Evolutionary conservation across 2,329 filamentous ascomycete genomes (phyloP).

Genomic region (Colletotrichum musae): DNA sequence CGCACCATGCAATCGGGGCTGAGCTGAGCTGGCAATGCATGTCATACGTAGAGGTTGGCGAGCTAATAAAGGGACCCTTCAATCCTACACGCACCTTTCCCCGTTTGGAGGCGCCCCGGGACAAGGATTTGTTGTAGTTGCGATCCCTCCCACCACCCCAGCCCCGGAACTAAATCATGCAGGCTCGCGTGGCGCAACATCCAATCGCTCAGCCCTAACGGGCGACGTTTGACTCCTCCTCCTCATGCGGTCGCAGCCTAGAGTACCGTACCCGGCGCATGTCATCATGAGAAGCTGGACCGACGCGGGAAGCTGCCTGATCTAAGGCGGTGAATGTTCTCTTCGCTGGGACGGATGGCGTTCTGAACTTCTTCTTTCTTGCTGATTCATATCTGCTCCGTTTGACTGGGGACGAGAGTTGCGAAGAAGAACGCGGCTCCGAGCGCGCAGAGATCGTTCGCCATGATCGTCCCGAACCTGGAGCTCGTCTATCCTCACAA

Average conservation of each 20-base stretch:
- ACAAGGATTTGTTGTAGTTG: neutral
- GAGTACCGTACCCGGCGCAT: neutral
- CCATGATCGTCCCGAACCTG: constrained; percentile 37
- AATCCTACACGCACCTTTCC: neutral
- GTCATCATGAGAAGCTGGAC: constrained; percentile 11
- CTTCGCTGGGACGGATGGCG: neutral
- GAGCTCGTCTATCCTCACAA: constrained; percentile 37
- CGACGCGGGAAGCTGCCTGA: constrained; percentile 12
- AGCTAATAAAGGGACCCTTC: neutral
- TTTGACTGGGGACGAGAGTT: neutral
- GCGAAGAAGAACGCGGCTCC: neutral
- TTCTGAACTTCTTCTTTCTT: neutral
- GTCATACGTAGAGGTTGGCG: neutral
- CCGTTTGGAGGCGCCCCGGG: constrained; percentile 2
- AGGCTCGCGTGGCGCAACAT: constrained; percentile 29
- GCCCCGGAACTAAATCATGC: constrained; percentile 13
- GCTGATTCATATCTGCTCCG: too few relatives aligned
- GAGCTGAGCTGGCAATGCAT: neutral
- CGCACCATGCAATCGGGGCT: neutral
- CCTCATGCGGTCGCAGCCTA: constrained; percentile 6
- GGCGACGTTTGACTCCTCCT: constrained; percentile 15
- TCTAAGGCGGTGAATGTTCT: neutral
- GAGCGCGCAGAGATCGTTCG: neutral
- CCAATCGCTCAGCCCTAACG: constrained; percentile 28
- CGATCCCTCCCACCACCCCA: neutral